phyloP scores from a whole-genome alignment of 2,329 filamentous ascomycete genomes.

The Lachnellula cervina region DNA sequence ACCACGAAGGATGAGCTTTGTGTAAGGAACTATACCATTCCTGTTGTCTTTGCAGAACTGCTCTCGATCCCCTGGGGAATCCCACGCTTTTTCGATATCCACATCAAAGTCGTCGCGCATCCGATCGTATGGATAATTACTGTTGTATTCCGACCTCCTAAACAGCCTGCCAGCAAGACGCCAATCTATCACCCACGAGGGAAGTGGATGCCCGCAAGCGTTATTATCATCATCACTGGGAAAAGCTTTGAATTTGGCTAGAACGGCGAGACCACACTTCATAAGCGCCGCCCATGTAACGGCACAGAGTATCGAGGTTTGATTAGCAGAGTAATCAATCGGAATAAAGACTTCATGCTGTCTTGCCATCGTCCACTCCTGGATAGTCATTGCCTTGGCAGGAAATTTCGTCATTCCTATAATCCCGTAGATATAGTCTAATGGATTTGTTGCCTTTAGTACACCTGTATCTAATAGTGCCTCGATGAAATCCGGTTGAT shows the following conservation, averaged over 20 bases:
- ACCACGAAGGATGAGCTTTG: background rate
- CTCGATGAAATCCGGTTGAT: background rate
- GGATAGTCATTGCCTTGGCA: background rate
- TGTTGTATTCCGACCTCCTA: background rate
- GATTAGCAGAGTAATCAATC: background rate
- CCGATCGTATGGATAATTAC: too few relatives aligned
- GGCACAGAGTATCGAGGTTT: background rate
- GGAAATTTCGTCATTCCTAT: background rate
- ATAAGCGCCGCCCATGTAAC: background rate
- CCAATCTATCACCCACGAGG: background rate
- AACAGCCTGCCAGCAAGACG: background rate
- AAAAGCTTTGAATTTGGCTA: constrained; percentile 1
- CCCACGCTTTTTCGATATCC: background rate
- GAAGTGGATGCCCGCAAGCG: background rate
- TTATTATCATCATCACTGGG: background rate
- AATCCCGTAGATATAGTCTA: background rate
- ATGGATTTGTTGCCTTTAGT: background rate
- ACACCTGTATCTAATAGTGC: background rate
- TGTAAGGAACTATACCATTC: background rate
- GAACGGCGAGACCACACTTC: background rate
- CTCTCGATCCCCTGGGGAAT: background rate
- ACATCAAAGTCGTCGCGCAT: background rate
- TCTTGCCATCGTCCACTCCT: background rate
- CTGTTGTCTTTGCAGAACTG: background rate
- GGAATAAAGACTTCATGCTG: background rate